Percentiles rank a stretch among this genome's conserved stretches.
Evolutionary conservation across 148 eudicot species (phyloP).

Genomic region (Vaccinium corymbosum): DNA sequence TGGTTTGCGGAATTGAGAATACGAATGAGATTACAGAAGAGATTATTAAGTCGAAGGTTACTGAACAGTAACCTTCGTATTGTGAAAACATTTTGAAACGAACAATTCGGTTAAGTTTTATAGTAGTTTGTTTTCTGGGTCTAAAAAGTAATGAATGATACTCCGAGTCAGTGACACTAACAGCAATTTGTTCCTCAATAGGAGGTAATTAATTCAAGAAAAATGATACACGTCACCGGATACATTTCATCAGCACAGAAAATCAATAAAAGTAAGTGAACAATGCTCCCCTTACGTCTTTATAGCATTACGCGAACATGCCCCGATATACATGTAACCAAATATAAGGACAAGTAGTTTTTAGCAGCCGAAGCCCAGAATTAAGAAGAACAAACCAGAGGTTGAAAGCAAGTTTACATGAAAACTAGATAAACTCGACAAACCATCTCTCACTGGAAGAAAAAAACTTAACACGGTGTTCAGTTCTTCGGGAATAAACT

Average conservation of each 20-base stretch:
- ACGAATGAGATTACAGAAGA: no score
- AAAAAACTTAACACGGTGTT: not conserved
- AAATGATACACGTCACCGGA: not conserved
- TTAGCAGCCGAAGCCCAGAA: not conserved
- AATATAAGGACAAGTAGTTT: not conserved
- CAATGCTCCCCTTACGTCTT: no score
- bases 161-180: no score
- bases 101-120: not conserved
- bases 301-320: no score
- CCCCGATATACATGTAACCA: no score
- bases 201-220: not conserved
- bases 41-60: no score
- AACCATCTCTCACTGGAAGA: not conserved
- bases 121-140: not conserved
- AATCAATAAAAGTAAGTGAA: no score
- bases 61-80: not conserved
- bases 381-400: not conserved
- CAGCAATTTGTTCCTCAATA: not conserved
- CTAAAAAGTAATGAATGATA: not conserved
- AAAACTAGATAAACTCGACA: not conserved
- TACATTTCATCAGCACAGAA: not conserved
- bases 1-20: no score
- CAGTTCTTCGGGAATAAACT: conserved; percentile 20
- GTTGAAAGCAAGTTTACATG: not conserved
- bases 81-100: not conserved